Percentiles rank a stretch among this genome's conserved stretches.
phyloP scores from a whole-genome alignment of 345 rosid genomes.

The Hibiscus mutabilis region DNA sequence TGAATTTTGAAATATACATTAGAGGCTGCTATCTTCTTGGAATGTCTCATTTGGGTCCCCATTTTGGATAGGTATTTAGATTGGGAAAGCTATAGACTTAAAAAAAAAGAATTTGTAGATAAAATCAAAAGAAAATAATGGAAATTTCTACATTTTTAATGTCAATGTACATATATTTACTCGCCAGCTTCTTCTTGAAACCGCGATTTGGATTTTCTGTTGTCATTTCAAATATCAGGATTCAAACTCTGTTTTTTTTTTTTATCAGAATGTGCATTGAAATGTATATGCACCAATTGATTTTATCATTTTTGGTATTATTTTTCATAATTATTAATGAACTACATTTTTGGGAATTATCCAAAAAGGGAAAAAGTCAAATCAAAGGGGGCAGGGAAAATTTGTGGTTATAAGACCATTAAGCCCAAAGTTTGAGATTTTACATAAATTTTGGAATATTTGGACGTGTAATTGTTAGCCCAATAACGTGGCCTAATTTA shows the following conservation, averaged over 20 bases:
- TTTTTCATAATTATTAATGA: no score
- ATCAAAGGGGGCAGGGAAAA: neutral
- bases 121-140: neutral
- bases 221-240: no score
- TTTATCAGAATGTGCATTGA: no score
- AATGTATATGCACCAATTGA: no score
- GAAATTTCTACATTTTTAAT: no score
- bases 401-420: neutral
- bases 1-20: neutral
- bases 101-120: neutral
- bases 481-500: constrained; percentile 5
- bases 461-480: neutral
- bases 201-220: no score
- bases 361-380: neutral
- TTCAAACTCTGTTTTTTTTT: no score
- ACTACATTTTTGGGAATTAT: neutral
- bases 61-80: neutral
- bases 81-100: neutral
- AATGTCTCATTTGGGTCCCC: constrained; percentile 3
- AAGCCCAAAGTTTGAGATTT: constrained; percentile 2
- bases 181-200: no score
- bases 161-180: no score
- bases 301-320: no score
- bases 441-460: neutral
- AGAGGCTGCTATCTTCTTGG: constrained; percentile 3